Evolutionary conservation across 2,329 filamentous ascomycete species (phyloP), one percentile per base, ranked within the genome.

Genomic region (Colletotrichum sp.): DNA sequence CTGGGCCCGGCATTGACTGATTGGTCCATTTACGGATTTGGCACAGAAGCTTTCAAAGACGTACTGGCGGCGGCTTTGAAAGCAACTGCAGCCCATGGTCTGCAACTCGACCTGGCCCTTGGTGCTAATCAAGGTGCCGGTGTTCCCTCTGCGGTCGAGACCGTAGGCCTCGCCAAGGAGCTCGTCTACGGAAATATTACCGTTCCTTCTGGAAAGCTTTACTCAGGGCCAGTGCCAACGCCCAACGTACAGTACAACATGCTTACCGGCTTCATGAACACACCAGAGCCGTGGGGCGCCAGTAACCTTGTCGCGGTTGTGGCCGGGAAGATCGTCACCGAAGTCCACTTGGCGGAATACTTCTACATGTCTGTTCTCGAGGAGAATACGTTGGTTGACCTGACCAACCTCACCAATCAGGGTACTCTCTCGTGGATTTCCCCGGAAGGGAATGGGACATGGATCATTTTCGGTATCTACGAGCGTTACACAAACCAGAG

Each of bases 221-320:
- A 21, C 44, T 52, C 44, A 2, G 44, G 44, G 10, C 5, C 44
- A 13, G 44, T 52, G 10, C 44, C 44, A 52, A 52, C 1, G n/a
- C 44, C 44, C n/a, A 13, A 52, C 44, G 44, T 52, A 21, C 44
- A 52, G 44, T 52, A 52, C n/a, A 52, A 52, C 44, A 52, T 52
- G 3, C n/a, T 52, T 6, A 13, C 44, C n/a, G 44, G 44, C 44
- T 21, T 52, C n/a, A 52, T 52, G 44, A 52, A 52, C 5, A 52
- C 44, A 12, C 44, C 44, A 52, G 44, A 52, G n/a, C n/a, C 44
- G 18, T 52, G 44, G 44, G 44, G 44, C n/a, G 44, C 44, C 44
- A 52, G 5, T 6, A 21, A 52, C 10, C 44, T 52, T 52, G 44
- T 52, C 3, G 44, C 44, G n/a, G 44, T 52, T 2, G n/a, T 52